Conservation (phyloP, 2,329 filamentous ascomycete species). For the Drechslerella dactyloides region DNA sequence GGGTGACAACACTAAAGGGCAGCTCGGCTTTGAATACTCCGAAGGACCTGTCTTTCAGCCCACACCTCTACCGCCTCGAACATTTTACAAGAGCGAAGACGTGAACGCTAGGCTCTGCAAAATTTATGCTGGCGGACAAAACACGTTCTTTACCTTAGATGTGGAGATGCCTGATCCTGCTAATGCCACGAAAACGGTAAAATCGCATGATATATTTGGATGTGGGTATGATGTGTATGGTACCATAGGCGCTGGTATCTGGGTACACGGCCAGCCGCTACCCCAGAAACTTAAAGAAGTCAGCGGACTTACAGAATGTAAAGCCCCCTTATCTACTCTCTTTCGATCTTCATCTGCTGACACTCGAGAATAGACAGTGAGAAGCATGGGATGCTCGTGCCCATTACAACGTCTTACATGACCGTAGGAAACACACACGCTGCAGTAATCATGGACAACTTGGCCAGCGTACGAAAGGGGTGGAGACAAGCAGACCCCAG, state of each 20-base stretch:
- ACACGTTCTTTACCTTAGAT: conserved; percentile 86
- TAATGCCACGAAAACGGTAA: conserved; percentile 56
- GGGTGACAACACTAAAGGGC: conserved; percentile 89
- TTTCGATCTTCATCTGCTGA: conserved; percentile 14
- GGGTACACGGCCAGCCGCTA: conserved; percentile 81
- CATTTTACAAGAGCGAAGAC: conserved; percentile 66
- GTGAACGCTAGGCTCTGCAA: conserved; percentile 66
- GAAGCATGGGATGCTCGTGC: conserved; percentile 68
- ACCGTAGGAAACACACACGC: conserved; percentile 81
- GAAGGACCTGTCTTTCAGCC: conserved; percentile 72
- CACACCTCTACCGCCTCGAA: conserved; percentile 71
- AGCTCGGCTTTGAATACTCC: conserved; percentile 80
- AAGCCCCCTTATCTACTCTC: neutral
- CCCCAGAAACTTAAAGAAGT: conserved; percentile 83
- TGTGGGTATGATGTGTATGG: conserved; percentile 87
- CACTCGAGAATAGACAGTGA: conserved; percentile 67
- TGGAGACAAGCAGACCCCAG: conserved; percentile 73
- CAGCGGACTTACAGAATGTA: conserved; percentile 79
- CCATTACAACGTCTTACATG: conserved; percentile 77
- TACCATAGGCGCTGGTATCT: conserved; percentile 80
- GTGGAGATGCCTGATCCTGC: conserved; percentile 58
- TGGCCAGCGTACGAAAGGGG: conserved; percentile 68
- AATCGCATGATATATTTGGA: conserved; percentile 75
- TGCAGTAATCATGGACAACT: conserved; percentile 81
- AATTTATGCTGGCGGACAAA: conserved; percentile 83